Evolutionary conservation across 2,329 filamentous ascomycete genomes (phyloP), one percentile per base, ranked within the genome.

Genomic region (Leptodontidium sp.): DNA sequence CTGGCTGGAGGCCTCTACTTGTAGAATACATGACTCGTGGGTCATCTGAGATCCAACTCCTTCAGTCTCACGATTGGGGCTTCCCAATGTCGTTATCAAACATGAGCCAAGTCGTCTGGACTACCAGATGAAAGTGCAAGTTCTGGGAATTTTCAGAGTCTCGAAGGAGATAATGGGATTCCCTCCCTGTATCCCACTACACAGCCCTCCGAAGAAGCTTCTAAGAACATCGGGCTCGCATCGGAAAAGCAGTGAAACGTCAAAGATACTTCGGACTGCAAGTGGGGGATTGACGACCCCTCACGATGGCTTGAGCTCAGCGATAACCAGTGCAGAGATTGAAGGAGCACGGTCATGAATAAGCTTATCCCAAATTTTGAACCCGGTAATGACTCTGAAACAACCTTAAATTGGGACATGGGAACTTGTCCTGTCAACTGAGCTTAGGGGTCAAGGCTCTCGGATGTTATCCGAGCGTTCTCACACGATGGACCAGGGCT

Each of bases 31-130:
- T 58, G 35, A 40, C 32, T 58, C 55, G 55, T 17, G n/a, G n/a
- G 9, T 17, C 35, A 4, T 15, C 17, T 40, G 55, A n/a, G n/a
- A 4, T 35, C 29, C 29, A 15, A 24, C 15, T 21, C 7, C 8
- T 47, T 7, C n/a, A 21, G n/a, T 21, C 15, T 47, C n/a, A 40
- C 3, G n/a, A 4, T 21, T 58, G 55, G 32, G 17, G 40, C 9
- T 1, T 40, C 8, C 32, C 14, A 15, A 29, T n/a, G 1, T n/a
- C 14, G 17, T 8, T 12, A 55, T 4, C 32, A 35, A 7, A 40
- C 32, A 24, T 40, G 55, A 32, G 55, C 24, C 53, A 40, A 38
- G n/a, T 58, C 55, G 35, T 58, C 55, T 43, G 32, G 55, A 58
- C 29, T 58, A 58, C 32, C 29, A 40, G 32, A 58, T 24, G 35